Conservation (phyloP, 352 stramenopile species). For the Phytophthora aleatoria region DNA sequence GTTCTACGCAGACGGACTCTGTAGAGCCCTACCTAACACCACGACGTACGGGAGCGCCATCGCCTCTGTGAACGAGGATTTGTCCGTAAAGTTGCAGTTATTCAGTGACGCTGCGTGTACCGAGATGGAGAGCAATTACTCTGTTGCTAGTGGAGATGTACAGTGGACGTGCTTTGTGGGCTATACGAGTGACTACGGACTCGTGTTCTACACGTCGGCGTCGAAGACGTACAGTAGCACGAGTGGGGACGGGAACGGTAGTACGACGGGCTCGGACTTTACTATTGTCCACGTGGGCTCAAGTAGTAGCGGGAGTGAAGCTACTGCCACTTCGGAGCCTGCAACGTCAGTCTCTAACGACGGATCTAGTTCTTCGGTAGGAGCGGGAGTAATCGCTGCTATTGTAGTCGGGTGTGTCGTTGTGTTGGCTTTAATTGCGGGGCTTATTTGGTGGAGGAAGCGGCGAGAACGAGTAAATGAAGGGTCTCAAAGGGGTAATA, state of each 20-base stretch:
- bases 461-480: not conserved
- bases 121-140: slow-evolving; percentile 12
- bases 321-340: not conserved
- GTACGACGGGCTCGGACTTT: slow-evolving; percentile 19
- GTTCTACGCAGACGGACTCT: slow-evolving; percentile 28
- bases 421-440: slow-evolving; percentile 4
- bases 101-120: slow-evolving; percentile 19
- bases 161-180: slow-evolving; percentile 24
- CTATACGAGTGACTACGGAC: slow-evolving; percentile 16
- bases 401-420: slow-evolving; percentile 21
- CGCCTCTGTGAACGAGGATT: slow-evolving; percentile 7
- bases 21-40: slow-evolving; percentile 19
- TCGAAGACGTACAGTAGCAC: slow-evolving; percentile 18
- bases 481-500: not conserved
- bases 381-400: slow-evolving; percentile 20
- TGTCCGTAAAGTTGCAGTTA: slow-evolving; percentile 23
- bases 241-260: slow-evolving; percentile 5
- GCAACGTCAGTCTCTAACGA: not conserved
- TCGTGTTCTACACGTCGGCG: slow-evolving; percentile 24
- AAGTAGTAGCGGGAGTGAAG: slow-evolving; percentile 4
- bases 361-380: slow-evolving; percentile 5
- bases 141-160: slow-evolving; percentile 14
- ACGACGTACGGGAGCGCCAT: slow-evolving; percentile 18
- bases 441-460: slow-evolving; percentile 12
- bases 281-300: slow-evolving; percentile 13